phyloP scores from a whole-genome alignment of 805 yeast genomes.

The Diddensiella transvaalensis region DNA sequence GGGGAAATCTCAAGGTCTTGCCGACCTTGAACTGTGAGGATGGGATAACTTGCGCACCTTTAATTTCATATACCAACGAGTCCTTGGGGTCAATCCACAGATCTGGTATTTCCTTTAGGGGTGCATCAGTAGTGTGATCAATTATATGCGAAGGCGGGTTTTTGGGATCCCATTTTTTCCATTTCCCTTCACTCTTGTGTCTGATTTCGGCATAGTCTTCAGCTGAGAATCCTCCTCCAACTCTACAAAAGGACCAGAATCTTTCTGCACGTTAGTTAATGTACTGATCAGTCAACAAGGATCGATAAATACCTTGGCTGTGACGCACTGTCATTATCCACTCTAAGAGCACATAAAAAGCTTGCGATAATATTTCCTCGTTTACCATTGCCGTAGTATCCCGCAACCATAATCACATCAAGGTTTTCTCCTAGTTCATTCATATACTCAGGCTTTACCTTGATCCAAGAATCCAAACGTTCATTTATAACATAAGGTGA shows the following conservation, averaged over 20 bases:
- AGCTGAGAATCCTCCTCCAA: slow-evolving; percentile 78
- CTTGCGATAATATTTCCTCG: slow-evolving; percentile 40
- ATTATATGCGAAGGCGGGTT: slow-evolving; percentile 39
- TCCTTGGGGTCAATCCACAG: slow-evolving; percentile 78
- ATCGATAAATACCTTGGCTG: not conserved
- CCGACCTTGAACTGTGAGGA: slow-evolving; percentile 57
- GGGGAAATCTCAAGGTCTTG: slow-evolving; percentile 71
- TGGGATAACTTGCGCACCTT: slow-evolving; percentile 67
- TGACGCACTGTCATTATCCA: slow-evolving; percentile 32
- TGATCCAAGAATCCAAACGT: slow-evolving; percentile 70
- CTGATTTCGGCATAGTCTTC: slow-evolving; percentile 60
- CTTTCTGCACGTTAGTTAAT: too few species aligned
- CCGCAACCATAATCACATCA: slow-evolving; percentile 78
- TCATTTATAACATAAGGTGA: slow-evolving; percentile 60
- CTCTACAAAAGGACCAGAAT: slow-evolving; percentile 67
- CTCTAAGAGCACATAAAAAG: slow-evolving; percentile 68
- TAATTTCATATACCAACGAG: slow-evolving; percentile 76
- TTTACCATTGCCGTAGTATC: slow-evolving; percentile 63
- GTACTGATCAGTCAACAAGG: not conserved
- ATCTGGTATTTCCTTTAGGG: slow-evolving; percentile 46
- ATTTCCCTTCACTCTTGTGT: slow-evolving; percentile 52
- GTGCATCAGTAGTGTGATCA: slow-evolving; percentile 20
- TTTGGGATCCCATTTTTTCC: slow-evolving; percentile 45
- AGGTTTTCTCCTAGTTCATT: slow-evolving; percentile 82
- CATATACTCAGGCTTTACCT: slow-evolving; percentile 87